These are phyloP conservation scores for Hypomontagnella monticulosa DNA, from an alignment of 495 filamentous ascomycete genomes.

Conservation along the genomic window DNA sequence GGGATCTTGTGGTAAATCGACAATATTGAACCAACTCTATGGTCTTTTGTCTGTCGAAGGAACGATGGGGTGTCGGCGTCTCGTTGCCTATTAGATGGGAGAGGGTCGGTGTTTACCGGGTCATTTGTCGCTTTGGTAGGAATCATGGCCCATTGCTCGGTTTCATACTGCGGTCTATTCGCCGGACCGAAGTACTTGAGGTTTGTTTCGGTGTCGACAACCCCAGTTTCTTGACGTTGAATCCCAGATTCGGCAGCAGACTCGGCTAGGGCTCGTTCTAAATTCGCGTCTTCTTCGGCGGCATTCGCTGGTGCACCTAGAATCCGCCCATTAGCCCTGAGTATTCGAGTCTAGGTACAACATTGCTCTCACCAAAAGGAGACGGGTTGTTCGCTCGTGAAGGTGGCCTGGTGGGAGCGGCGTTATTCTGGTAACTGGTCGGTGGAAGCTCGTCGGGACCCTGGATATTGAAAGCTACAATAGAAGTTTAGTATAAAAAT, in stretches of 20 bases:
- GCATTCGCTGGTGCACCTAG: conserved; percentile 56
- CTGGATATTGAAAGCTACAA: conserved; percentile 66
- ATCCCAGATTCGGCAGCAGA: conserved; percentile 48
- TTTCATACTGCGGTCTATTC: conserved; percentile 75
- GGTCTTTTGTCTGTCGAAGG: conserved; percentile 67
- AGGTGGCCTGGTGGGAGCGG: conserved; percentile 75
- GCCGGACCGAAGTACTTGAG: conserved; percentile 72
- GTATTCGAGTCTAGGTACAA: background rate
- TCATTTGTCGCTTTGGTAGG: conserved; percentile 52
- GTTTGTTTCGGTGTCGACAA: conserved; percentile 46
- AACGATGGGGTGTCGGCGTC: conserved; percentile 71
- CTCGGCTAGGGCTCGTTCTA: conserved; percentile 57
- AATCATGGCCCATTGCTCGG: conserved; percentile 81
- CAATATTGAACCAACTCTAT: conserved; percentile 73
- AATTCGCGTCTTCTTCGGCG: conserved; percentile 64
- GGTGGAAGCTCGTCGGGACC: conserved; percentile 60
- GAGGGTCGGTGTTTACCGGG: conserved; percentile 35
- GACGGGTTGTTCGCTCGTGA: conserved; percentile 68
- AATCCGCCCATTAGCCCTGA: conserved; percentile 31
- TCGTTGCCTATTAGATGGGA: conserved; percentile 65
- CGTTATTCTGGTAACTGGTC: conserved; percentile 43
- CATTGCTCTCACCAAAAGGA: conserved; percentile 52
- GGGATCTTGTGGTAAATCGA: conserved; percentile 89
- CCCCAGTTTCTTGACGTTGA: conserved; percentile 57
- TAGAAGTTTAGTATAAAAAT: conserved; percentile 27